Evolutionary conservation across 108 stramenopile genomes (phyloP), one percentile per base, ranked within the genome.

Genomic region (Cyclostephanos invisitatus): DNA sequence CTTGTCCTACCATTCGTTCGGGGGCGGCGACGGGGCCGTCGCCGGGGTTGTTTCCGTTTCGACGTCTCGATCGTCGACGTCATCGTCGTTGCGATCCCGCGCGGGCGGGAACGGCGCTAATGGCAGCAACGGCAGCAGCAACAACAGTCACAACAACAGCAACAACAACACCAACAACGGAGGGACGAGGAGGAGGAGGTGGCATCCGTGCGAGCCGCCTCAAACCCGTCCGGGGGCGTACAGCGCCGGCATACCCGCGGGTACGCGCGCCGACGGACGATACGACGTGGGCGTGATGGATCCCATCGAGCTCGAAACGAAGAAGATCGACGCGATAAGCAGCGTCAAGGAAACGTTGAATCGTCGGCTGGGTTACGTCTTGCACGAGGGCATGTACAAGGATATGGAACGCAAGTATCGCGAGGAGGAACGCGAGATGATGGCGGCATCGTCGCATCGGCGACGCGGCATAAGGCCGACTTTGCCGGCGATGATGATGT

Each of bases 371-470:
- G 74, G 70, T 20, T 48, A 36, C 29, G 25, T 50, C 21, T 17
- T 78, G 18, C 47, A 37, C 2, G 59, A 60, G 10, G 53, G 66
- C 2, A 28, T 62, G 50, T 68, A 44, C 29, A 67, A 71, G 24
- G 58, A 56, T 58, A 70, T 71, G 70, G 62, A 66, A 61, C 18
- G 29, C 2, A 24, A 44, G 63, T 64, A 78, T 29, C 49, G 40
- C 3, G 65, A 78, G 22, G 69, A 65, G 22, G 70, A 71, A 46
- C 18, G n/a, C 21, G 57, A 9, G 62, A 17, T 69, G 54, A 27
- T 37, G 17, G 14, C 49, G 21, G 58, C 18, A 36, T 59, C 17
- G 47, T 58, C 46, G 72, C 48, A 58, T 6, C 51, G 48, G 37
- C 37, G 22, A 17, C 25, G 22, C 21, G 51, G 44, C 4, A 32